Base-by-base conservation (phyloP, 1,139 yeast species). In the Blastobotrys ciferrii region DNA sequence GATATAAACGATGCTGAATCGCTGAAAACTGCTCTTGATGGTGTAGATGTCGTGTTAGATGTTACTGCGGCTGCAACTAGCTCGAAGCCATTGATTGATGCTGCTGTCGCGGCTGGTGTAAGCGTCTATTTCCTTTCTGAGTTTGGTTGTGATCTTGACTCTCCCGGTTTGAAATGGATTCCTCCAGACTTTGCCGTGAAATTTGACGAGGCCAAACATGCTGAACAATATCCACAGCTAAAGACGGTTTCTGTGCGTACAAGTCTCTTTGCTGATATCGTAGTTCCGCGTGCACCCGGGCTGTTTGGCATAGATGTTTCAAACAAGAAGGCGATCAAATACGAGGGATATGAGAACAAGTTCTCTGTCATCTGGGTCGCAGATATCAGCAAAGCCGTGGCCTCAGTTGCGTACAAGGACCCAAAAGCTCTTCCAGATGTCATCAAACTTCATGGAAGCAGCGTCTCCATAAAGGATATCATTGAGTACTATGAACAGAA, bases 121-220 rank as follows among this genome's bases (percentile, higher is more conserved):
- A 76, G 77, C 60, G 57, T 81, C 31, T 81, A 73, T 63, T 72
- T 82, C 47, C 84, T 87, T 32, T 76, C 85, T 2, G 86, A 81
- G 59, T 82, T 78, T 57, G 87, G 87, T 38, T 59, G 69, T 30
- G 28, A 23, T 9, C 5, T 23, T 9, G 5, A 5, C 28, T 5
- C 28, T 6, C 28, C 28, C 5, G 28, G 9, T 5, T 23, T 23
- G 28, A 23, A 23, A 9, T 23, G 28, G 28, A 23, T 23, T 9
- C 28, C 28, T 9, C 5, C 28, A 5, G 28, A 5, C 9, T 23
- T 6, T 9, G 28, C 28, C 28, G 80, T 78, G 45, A 51, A 71
- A 23, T 9, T 23, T 35, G 59, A 54, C 4, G 60, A 63, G 25
- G 57, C 61, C 14, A 62, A 60, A 14, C 47, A 62, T 69, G 80